Evolutionary conservation across 177 flowering plant species (phyloP).

Genomic region (Vitis hybrid): DNA sequence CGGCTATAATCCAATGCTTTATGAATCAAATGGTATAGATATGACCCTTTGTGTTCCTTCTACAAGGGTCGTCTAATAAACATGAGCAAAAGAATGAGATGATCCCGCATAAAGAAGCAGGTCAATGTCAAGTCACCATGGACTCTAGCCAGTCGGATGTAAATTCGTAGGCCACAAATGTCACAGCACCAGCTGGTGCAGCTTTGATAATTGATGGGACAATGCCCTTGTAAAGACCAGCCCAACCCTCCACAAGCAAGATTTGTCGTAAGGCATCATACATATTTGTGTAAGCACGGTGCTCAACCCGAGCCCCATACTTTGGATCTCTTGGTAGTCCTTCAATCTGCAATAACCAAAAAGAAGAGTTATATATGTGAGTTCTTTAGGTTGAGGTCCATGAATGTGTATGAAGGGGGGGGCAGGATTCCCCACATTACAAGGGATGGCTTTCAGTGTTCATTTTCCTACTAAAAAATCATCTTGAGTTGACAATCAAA

Average conservation of each 20-base stretch:
- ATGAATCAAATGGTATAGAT: neutral
- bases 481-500: too few species aligned
- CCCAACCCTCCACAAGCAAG: conserved; percentile 64
- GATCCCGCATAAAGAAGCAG: neutral
- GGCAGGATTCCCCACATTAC: too few species aligned
- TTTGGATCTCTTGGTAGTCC: conserved; percentile 85
- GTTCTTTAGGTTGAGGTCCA: neutral
- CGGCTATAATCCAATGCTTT: too few species aligned
- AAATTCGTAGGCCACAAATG: conserved; percentile 89
- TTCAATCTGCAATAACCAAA: conserved; percentile 58
- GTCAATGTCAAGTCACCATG: conserved; percentile 36
- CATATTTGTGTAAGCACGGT: conserved; percentile 73
- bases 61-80: neutral
- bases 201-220: conserved; percentile 94
- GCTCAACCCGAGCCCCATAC: conserved; percentile 89
- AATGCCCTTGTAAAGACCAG: conserved; percentile 93
- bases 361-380: neutral
- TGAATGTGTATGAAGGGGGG: too few species aligned
- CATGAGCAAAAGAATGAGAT: conserved; percentile 11
- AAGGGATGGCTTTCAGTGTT: too few species aligned
- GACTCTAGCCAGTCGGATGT: conserved; percentile 80
- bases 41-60: neutral
- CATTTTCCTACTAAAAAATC: too few species aligned
- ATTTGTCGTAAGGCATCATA: conserved; percentile 62
- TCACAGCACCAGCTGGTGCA: conserved; percentile 97